phyloP scores from a whole-genome alignment of 1,284 basidiomycete genomes.

The Ustanciosporium gigantosporum region DNA sequence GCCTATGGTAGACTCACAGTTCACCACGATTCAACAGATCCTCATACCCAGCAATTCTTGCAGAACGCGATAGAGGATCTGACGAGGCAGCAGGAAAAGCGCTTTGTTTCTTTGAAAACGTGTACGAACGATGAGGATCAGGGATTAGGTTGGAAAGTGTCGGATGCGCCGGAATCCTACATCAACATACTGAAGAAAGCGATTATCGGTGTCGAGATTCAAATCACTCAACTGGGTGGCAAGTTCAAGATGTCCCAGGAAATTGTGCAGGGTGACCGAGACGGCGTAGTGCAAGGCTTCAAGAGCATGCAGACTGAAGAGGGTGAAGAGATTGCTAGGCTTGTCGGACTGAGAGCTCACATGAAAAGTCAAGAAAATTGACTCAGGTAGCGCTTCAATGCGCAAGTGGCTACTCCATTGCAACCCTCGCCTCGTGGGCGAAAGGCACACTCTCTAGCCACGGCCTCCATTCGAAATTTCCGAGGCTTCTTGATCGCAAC shows the following conservation, averaged over 20 bases:
- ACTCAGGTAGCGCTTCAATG: too few species aligned
- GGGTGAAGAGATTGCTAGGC: too few species aligned
- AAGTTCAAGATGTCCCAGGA: constrained; percentile 64
- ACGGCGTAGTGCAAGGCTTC: constrained; percentile 62
- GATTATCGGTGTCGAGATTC: constrained; percentile 63
- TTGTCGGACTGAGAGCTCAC: too few species aligned
- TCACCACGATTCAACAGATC: background rate
- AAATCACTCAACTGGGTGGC: constrained; percentile 61
- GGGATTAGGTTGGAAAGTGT: constrained; percentile 57
- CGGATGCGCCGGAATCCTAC: constrained; percentile 62
- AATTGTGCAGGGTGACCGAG: constrained; percentile 57
- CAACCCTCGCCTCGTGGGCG: too few species aligned
- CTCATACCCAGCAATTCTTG: background rate
- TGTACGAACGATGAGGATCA: background rate
- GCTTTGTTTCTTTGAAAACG: background rate
- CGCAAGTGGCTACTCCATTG: too few species aligned
- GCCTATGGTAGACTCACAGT: constrained; percentile 13
- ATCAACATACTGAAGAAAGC: constrained; percentile 61
- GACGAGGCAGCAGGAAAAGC: constrained; percentile 9
- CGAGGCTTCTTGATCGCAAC: too few species aligned
- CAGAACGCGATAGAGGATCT: constrained; percentile 5
- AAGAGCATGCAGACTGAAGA: too few species aligned
- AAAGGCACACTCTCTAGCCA: too few species aligned
- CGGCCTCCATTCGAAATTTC: too few species aligned
- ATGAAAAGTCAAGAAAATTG: too few species aligned